Conservation (phyloP, 495 filamentous ascomycete genomes). For the Talaromyces borbonicus region DNA sequence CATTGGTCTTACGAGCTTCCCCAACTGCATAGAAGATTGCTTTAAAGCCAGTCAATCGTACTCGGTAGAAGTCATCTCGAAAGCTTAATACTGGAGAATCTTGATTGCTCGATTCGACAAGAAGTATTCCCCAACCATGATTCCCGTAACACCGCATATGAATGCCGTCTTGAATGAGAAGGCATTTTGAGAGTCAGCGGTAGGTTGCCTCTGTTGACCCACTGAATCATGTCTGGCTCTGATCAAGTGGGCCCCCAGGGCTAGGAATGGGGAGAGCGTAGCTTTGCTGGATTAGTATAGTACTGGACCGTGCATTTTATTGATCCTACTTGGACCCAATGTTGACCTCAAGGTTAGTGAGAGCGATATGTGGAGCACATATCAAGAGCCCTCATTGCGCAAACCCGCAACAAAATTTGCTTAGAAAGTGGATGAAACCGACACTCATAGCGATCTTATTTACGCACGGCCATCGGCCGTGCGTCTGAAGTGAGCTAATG, state of each 20-base stretch:
- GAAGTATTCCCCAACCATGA: not conserved
- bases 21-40: not conserved
- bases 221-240: conserved; percentile 2
- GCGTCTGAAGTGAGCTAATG: not conserved
- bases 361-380: not conserved
- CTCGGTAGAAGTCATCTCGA: not conserved
- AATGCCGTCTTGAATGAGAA: not conserved
- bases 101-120: not conserved
- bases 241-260: not conserved
- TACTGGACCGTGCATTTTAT: not conserved
- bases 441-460: not conserved
- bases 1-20: not conserved
- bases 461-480: conserved; percentile 1
- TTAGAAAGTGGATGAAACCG: not conserved
- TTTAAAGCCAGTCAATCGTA: not conserved
- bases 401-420: not conserved
- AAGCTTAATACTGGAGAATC: no score
- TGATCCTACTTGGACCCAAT: not conserved
- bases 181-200: not conserved
- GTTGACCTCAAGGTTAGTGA: not conserved
- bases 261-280: not conserved
- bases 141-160: not conserved
- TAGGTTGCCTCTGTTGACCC: not conserved
- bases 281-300: not conserved
- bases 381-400: no score